These are phyloP conservation scores for Camelina neglecta DNA, from an alignment of 345 rosid genomes.

Conservation along the genomic window DNA sequence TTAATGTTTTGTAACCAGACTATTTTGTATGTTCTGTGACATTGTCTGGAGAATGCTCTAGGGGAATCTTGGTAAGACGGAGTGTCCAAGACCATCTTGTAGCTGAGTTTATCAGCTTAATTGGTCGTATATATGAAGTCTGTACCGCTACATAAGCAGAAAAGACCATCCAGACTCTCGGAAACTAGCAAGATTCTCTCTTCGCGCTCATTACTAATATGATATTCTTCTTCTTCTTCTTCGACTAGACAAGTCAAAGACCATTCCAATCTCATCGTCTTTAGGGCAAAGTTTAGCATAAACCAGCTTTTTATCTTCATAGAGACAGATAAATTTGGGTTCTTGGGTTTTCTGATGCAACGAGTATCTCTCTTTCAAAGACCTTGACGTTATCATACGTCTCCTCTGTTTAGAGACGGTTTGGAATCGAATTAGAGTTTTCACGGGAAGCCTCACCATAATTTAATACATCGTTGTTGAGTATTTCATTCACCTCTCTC, in stretches of 20 bases:
- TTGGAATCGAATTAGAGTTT: background rate
- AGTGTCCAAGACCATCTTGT: conserved; percentile 4
- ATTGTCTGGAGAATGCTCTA: background rate
- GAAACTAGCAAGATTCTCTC: too few species aligned
- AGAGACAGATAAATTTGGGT: background rate
- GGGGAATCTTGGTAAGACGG: background rate
- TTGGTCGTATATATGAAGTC: background rate
- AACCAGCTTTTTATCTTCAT: background rate
- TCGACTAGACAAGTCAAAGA: too few species aligned
- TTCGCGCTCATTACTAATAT: too few species aligned
- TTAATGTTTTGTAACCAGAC: background rate
- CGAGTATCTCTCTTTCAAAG: background rate
- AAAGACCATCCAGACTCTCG: too few species aligned
- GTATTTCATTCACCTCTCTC: background rate
- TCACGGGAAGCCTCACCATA: too few species aligned
- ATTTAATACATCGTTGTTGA: background rate
- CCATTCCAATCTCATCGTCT: too few species aligned
- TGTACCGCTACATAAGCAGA: background rate
- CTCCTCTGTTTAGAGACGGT: conserved; percentile 8
- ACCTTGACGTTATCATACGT: background rate
- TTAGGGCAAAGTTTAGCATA: background rate
- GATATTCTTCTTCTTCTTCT: too few species aligned
- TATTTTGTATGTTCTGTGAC: conserved; percentile 11
- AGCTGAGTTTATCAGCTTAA: conserved; percentile 14
- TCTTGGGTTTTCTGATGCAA: conserved; percentile 2